Evolutionary conservation across 305 asterid species (phyloP).

Genomic region (Fraxinus baroniana): DNA sequence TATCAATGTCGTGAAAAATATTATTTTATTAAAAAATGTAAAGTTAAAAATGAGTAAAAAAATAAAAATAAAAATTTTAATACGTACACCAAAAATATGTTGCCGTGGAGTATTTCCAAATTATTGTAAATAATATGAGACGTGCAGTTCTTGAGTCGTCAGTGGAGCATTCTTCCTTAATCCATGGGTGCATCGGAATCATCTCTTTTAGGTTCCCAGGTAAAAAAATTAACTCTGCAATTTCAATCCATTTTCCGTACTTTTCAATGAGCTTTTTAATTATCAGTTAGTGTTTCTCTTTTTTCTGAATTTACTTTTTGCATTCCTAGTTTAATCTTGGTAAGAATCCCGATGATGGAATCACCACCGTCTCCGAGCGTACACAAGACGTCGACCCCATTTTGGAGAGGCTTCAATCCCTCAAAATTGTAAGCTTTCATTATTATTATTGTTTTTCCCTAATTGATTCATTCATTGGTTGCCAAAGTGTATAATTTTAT

Average conservation of each 20-base stretch:
- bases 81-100: no score
- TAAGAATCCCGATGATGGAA: constrained; percentile 55
- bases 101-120: background rate
- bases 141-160: background rate
- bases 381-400: constrained; percentile 63
- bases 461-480: background rate
- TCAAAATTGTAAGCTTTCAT: constrained; percentile 54
- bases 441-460: constrained; percentile 5
- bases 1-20: no score
- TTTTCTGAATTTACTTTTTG: background rate
- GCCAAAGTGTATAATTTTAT: background rate
- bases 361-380: constrained; percentile 76
- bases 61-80: no score
- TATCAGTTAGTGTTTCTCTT: background rate
- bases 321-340: constrained; percentile 12
- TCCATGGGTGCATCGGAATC: constrained; percentile 86
- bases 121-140: background rate
- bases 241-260: background rate
- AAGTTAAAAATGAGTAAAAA: no score
- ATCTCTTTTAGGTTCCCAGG: constrained; percentile 48
- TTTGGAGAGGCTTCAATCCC: constrained; percentile 73
- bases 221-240: constrained; percentile 22
- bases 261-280: background rate
- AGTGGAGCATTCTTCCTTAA: background rate
- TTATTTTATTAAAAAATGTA: no score